Percentiles rank a stretch among this genome's conserved stretches.
Conservation (phyloP, 768 basidiomycete species). For the Boletellus sp. region DNA sequence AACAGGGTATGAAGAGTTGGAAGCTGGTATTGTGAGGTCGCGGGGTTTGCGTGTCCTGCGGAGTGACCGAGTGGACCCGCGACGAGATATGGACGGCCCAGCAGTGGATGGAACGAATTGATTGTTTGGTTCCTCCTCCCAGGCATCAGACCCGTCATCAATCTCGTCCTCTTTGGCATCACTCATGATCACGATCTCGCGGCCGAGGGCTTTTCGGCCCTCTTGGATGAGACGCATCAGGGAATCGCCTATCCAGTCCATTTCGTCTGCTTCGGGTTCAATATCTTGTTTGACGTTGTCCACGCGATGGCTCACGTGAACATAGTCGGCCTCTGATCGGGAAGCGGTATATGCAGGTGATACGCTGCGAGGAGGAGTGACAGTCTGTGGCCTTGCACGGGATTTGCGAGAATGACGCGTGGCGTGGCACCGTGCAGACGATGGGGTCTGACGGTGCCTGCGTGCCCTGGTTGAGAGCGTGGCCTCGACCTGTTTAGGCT, state of each 20-base stretch:
- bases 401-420: constrained; percentile 36
- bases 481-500: constrained; percentile 32
- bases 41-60: constrained; percentile 21
- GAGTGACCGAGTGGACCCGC: constrained; percentile 25
- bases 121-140: constrained; percentile 61
- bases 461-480: constrained; percentile 38
- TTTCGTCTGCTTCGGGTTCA: constrained; percentile 47
- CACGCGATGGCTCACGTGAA: constrained; percentile 22
- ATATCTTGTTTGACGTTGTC: constrained; percentile 36
- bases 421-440: constrained; percentile 33
- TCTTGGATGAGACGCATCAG: constrained; percentile 70
- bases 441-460: constrained; percentile 33
- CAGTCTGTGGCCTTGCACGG: constrained; percentile 22
- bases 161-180: constrained; percentile 71
- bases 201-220: constrained; percentile 70
- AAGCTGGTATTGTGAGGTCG: constrained; percentile 25
- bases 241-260: constrained; percentile 80
- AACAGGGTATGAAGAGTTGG: constrained; percentile 26
- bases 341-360: constrained; percentile 30
- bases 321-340: constrained; percentile 44
- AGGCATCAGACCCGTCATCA: constrained; percentile 70
- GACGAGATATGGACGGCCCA: constrained; percentile 24
- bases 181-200: constrained; percentile 77
- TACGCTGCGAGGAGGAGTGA: constrained; percentile 27
- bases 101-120: neutral